These are phyloP conservation scores for Amanita thiersii DNA, from an alignment of 768 basidiomycete genomes.

Conservation along the genomic window DNA sequence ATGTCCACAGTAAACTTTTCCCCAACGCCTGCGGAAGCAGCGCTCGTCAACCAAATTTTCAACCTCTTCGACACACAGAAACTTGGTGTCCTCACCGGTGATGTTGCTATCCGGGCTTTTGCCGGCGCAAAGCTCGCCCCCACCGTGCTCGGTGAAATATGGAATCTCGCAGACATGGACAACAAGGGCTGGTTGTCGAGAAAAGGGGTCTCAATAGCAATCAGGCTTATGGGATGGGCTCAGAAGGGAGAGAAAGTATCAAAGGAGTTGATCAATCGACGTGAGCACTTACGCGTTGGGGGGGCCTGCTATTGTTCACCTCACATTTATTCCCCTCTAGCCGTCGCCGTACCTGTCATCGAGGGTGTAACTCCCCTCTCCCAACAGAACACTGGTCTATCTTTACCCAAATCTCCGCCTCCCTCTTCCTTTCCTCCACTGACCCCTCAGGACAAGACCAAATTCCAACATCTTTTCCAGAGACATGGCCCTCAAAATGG, in stretches of 20 bases:
- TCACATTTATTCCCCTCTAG: constrained; percentile 31
- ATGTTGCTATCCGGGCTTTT: constrained; percentile 84
- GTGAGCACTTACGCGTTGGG: constrained; percentile 44
- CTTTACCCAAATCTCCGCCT: constrained; percentile 56
- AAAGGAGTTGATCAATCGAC: constrained; percentile 54
- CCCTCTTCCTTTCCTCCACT: constrained; percentile 56
- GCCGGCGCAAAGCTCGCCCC: constrained; percentile 76
- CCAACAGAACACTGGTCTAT: constrained; percentile 52
- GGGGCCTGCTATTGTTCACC: constrained; percentile 8
- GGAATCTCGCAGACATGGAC: constrained; percentile 86
- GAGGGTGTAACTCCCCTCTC: constrained; percentile 55
- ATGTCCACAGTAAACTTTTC: constrained; percentile 37
- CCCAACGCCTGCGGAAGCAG: constrained; percentile 40
- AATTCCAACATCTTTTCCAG: constrained; percentile 75
- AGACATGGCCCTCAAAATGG: constrained; percentile 68
- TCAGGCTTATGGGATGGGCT: constrained; percentile 89
- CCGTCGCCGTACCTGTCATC: constrained; percentile 77
- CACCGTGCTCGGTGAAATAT: constrained; percentile 81
- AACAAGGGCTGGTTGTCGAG: constrained; percentile 90
- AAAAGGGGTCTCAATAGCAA: constrained; percentile 79
- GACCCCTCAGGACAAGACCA: constrained; percentile 72
- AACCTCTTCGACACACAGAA: constrained; percentile 67
- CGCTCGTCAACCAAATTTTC: constrained; percentile 70
- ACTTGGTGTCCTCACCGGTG: constrained; percentile 81
- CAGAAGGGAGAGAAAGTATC: constrained; percentile 76